Conservation (phyloP, 352 stramenopile genomes). For the Halophytophthora batemanensis region DNA sequence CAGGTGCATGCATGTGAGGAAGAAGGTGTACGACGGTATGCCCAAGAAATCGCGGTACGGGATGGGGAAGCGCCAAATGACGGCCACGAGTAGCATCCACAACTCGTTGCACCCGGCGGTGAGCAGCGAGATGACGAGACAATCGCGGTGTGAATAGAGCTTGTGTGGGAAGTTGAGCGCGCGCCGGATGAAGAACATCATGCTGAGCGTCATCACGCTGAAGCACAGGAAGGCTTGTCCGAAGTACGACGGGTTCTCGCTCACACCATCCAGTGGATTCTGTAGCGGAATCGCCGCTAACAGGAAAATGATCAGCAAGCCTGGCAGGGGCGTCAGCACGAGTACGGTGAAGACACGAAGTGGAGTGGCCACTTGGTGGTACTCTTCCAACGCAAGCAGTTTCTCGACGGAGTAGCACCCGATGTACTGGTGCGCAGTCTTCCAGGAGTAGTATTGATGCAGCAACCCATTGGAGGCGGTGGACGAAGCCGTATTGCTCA, state of each 20-base stretch:
- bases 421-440: conserved; percentile 7
- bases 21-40: not conserved
- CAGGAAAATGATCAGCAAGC: conserved; percentile 6
- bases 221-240: conserved; percentile 10
- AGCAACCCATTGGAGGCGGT: too few species aligned
- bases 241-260: conserved; percentile 5
- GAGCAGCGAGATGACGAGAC: conserved; percentile 4
- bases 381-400: conserved; percentile 15
- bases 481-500: too few species aligned
- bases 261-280: conserved; percentile 2
- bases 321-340: conserved; percentile 8
- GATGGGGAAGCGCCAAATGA: conserved; percentile 14
- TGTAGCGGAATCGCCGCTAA: conserved; percentile 10
- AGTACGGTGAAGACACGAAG: conserved; percentile 13
- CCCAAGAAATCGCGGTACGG: conserved; percentile 12
- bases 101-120: conserved; percentile 7
- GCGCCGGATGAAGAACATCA: conserved; percentile 12
- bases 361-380: conserved; percentile 9
- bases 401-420: conserved; percentile 23
- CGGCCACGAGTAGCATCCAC: conserved; percentile 5
- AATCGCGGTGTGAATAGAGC: conserved; percentile 14
- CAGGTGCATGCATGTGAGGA: conserved; percentile 6
- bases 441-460: conserved; percentile 2
- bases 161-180: conserved; percentile 7
- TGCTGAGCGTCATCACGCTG: conserved; percentile 5